These are phyloP conservation scores for Ajuga chamaepitys DNA, from an alignment of 257 asterid species.

Conservation along the genomic window DNA sequence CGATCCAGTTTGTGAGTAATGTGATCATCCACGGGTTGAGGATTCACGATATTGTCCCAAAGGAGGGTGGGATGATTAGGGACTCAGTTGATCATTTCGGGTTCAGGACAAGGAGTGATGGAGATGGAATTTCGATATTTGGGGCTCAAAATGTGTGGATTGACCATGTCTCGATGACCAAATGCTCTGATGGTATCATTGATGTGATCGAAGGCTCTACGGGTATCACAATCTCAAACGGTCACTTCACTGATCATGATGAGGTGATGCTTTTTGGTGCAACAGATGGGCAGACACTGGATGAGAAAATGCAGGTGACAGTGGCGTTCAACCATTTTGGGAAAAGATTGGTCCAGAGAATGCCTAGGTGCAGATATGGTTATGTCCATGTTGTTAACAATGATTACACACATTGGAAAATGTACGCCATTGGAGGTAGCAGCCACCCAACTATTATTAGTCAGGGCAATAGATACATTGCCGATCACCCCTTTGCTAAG, in stretches of 20 bases:
- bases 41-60: slow-evolving; percentile 18
- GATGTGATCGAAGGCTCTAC: slow-evolving; percentile 36
- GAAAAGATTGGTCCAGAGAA: slow-evolving; percentile 40
- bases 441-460: slow-evolving; percentile 32
- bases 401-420: slow-evolving; percentile 38
- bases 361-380: slow-evolving; percentile 33
- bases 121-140: slow-evolving; percentile 34
- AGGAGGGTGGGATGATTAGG: slow-evolving; percentile 27
- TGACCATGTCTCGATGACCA: slow-evolving; percentile 32
- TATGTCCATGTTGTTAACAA: slow-evolving; percentile 33
- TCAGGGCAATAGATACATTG: slow-evolving; percentile 36
- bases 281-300: slow-evolving; percentile 1
- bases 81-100: slow-evolving; percentile 30
- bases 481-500: slow-evolving; percentile 20
- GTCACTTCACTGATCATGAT: slow-evolving; percentile 35
- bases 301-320: slow-evolving; percentile 42
- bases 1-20: slow-evolving; percentile 30
- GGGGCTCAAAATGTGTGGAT: slow-evolving; percentile 34
- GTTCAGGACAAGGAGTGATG: slow-evolving; percentile 21
- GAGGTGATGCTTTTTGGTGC: slow-evolving; percentile 36
- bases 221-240: slow-evolving; percentile 32
- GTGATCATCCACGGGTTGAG: slow-evolving; percentile 32
- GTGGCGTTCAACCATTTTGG: slow-evolving; percentile 53
- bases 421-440: slow-evolving; percentile 45
- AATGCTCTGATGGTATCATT: slow-evolving; percentile 28